Evolutionary conservation across 768 basidiomycete genomes (phyloP).

Genomic region (Amylocystis lapponica): DNA sequence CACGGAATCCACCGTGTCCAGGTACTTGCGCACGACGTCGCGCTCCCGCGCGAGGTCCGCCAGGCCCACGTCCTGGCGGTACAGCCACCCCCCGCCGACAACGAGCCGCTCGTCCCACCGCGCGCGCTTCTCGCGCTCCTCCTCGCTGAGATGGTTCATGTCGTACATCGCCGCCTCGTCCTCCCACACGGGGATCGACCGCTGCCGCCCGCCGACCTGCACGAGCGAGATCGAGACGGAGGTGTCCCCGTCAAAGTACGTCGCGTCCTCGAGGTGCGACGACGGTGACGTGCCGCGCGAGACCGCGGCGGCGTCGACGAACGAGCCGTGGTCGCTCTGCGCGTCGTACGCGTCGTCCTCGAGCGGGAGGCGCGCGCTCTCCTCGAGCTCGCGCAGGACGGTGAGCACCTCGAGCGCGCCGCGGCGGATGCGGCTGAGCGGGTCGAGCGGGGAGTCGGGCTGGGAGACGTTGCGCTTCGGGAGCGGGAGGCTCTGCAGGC

Average conservation of each 20-base stretch:
- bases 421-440: constrained; percentile 63
- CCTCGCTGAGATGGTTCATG: constrained; percentile 40
- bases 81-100: constrained; percentile 79
- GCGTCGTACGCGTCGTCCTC: constrained; percentile 81
- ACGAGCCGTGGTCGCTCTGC: constrained; percentile 59
- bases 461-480: constrained; percentile 32
- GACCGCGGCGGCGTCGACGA: constrained; percentile 15
- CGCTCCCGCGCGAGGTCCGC: constrained; percentile 53
- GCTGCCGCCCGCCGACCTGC: constrained; percentile 58
- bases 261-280: constrained; percentile 18
- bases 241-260: constrained; percentile 45
- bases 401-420: constrained; percentile 82
- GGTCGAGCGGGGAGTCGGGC: constrained; percentile 41
- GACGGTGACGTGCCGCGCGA: constrained; percentile 16
- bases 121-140: constrained; percentile 53
- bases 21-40: constrained; percentile 49
- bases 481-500: constrained; percentile 27
- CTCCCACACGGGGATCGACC: constrained; percentile 77
- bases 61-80: constrained; percentile 57
- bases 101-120: constrained; percentile 80
- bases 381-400: constrained; percentile 75
- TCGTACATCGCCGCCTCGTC: constrained; percentile 53
- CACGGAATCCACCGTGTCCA: constrained; percentile 76
- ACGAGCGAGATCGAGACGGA: constrained; percentile 66
- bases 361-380: constrained; percentile 66